Evolutionary conservation across 441 rosid species (phyloP).

Genomic region (Populus trichocarpa): DNA sequence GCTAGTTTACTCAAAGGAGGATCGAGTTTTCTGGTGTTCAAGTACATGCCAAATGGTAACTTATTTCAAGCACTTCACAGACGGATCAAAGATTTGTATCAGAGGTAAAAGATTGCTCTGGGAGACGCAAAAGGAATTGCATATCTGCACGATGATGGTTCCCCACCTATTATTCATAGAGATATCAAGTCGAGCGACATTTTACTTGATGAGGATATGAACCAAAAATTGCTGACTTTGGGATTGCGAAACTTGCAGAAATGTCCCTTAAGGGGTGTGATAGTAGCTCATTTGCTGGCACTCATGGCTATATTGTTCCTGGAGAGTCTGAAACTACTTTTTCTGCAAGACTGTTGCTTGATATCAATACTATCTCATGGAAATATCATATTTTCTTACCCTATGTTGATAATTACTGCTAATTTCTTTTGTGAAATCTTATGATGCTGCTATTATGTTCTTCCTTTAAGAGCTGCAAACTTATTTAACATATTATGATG

Average conservation of each 20-base stretch:
- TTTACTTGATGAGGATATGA: constrained; percentile 62
- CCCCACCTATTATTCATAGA: constrained; percentile 71
- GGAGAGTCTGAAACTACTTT: constrained; percentile 40
- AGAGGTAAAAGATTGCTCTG: constrained; percentile 62
- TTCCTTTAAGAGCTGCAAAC: not conserved
- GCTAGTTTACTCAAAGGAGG: constrained; percentile 61
- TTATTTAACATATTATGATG: not conserved
- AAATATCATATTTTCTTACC: not conserved
- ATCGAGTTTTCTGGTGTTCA: constrained; percentile 66
- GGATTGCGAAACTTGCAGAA: constrained; percentile 70
- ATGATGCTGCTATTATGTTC: not conserved
- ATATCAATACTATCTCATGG: not conserved
- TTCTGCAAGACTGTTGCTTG: not conserved
- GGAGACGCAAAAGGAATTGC: constrained; percentile 88
- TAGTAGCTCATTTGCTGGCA: constrained; percentile 64
- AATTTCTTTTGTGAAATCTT: not conserved
- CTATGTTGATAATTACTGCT: not conserved
- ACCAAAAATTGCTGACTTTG: constrained; percentile 85
- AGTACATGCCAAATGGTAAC: constrained; percentile 78
- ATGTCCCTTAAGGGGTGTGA: constrained; percentile 38
- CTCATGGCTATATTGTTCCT: constrained; percentile 90
- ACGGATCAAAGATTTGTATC: constrained; percentile 56
- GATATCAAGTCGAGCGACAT: constrained; percentile 89
- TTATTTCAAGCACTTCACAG: constrained; percentile 62
- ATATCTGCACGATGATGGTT: constrained; percentile 84